A percentile compares a stretch with the other conserved stretches of the same genome.
phyloP scores from a whole-genome alignment of 1,284 basidiomycete genomes.

The Microbotryum violaceum region DNA sequence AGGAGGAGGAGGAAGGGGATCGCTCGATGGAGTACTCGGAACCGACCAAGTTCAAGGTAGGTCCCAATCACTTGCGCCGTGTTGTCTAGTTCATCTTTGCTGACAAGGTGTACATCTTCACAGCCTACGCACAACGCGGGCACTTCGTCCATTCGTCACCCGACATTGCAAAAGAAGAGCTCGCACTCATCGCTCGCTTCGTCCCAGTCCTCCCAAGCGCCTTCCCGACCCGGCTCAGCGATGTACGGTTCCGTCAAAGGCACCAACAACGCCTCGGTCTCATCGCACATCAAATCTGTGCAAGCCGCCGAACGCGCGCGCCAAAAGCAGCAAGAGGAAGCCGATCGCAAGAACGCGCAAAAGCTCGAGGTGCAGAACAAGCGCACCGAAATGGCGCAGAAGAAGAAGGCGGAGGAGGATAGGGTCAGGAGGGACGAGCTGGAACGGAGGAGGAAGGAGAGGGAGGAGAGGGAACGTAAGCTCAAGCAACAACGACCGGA shows the following conservation, averaged over 20 bases:
- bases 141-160: no score
- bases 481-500: conserved; percentile 33
- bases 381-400: conserved; percentile 62
- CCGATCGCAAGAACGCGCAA: conserved; percentile 64
- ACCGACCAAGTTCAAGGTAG: no score
- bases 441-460: conserved; percentile 41
- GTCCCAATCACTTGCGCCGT: no score
- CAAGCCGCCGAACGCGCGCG: no score
- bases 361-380: conserved; percentile 72
- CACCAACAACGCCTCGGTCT: not conserved
- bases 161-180: conserved; percentile 1
- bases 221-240: not conserved
- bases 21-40: conserved; percentile 1
- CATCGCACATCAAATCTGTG: no score
- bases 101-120: no score
- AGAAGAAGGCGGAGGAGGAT: conserved; percentile 58
- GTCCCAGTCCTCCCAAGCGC: conserved; percentile 10
- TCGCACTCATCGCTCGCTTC: conserved; percentile 24
- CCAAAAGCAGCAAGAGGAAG: conserved; percentile 80
- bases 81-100: no score
- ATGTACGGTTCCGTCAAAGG: conserved; percentile 5
- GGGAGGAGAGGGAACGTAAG: conserved; percentile 35
- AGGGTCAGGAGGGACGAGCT: conserved; percentile 27
- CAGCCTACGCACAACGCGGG: conserved; percentile 13
- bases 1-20: conserved; percentile 10